Percentiles rank a stretch among this genome's conserved stretches.
Conservation (phyloP, 345 rosid genomes). For the Sisymbrium altissimum region DNA sequence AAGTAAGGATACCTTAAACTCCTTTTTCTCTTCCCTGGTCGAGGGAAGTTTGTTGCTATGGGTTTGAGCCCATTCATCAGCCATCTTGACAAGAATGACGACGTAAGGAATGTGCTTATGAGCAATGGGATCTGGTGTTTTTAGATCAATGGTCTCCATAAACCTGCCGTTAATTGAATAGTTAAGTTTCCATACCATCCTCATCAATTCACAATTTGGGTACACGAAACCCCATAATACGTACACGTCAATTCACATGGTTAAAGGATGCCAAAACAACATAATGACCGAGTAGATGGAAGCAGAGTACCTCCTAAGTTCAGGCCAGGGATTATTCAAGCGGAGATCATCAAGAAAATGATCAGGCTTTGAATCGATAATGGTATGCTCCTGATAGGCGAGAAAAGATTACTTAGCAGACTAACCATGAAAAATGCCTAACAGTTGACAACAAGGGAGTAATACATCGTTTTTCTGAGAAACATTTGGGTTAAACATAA, state of each 20-base stretch:
- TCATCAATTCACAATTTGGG: background rate
- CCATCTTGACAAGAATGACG: conserved; percentile 76
- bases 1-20: conserved; percentile 65
- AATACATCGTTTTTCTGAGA: background rate
- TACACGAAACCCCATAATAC: background rate
- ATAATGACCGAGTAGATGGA: background rate
- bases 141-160: conserved; percentile 73
- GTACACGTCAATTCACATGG: background rate
- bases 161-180: conserved; percentile 40
- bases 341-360: conserved; percentile 94
- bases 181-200: background rate
- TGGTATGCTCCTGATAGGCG: conserved; percentile 66
- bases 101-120: conserved; percentile 93
- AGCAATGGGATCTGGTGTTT: conserved; percentile 60
- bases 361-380: conserved; percentile 92
- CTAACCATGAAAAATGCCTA: background rate
- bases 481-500: too few relatives aligned
- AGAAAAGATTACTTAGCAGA: conserved; percentile 1
- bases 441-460: background rate
- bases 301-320: conserved; percentile 55
- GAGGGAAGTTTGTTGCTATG: conserved; percentile 73
- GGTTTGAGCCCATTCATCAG: conserved; percentile 74
- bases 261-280: background rate
- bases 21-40: conserved; percentile 78
- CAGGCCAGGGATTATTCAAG: conserved; percentile 94